Percentiles rank a stretch among this genome's conserved stretches.
Conservation (phyloP, 352 stramenopile genomes). For the Globisporangium orthogonon region DNA sequence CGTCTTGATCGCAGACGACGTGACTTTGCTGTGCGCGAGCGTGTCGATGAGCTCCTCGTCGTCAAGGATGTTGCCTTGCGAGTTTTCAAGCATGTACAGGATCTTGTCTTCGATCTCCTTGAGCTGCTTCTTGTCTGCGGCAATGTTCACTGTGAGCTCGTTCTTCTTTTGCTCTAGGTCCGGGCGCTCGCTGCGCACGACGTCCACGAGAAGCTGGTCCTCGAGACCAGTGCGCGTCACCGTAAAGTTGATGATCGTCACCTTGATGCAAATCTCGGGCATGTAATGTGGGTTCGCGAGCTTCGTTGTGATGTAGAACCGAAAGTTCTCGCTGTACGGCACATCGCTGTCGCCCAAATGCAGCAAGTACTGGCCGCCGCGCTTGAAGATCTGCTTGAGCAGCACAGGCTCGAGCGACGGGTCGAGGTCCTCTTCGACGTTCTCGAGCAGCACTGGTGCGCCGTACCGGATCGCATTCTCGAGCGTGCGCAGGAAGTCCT, state of each 20-base stretch:
- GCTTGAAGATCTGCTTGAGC: slow-evolving; percentile 92
- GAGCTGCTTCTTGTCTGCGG: slow-evolving; percentile 89
- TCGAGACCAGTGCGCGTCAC: slow-evolving; percentile 90
- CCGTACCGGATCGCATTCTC: slow-evolving; percentile 92
- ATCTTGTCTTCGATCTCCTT: slow-evolving; percentile 96
- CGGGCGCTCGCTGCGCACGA: slow-evolving; percentile 88
- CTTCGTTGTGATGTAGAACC: slow-evolving; percentile 93
- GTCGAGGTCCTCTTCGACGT: slow-evolving; percentile 92
- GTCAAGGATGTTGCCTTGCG: slow-evolving; percentile 92
- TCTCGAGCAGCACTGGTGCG: slow-evolving; percentile 89
- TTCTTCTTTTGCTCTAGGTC: slow-evolving; percentile 92
- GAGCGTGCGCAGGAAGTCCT: slow-evolving; percentile 89
- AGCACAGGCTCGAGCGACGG: slow-evolving; percentile 91
- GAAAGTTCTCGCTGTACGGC: slow-evolving; percentile 90
- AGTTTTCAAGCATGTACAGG: slow-evolving; percentile 90
- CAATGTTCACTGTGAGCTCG: slow-evolving; percentile 90
- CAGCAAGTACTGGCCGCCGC: slow-evolving; percentile 83
- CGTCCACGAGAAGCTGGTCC: slow-evolving; percentile 91
- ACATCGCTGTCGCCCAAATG: slow-evolving; percentile 90
- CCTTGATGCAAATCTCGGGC: slow-evolving; percentile 93
- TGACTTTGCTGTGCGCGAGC: slow-evolving; percentile 87
- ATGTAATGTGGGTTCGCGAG: slow-evolving; percentile 93
- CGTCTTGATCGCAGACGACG: slow-evolving; percentile 85
- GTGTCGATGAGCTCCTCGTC: slow-evolving; percentile 92
- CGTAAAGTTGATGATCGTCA: slow-evolving; percentile 94